Evolutionary conservation across 352 stramenopile genomes (phyloP), one percentile per base, ranked within the genome.

Genomic region (Phytophthora vignae): DNA sequence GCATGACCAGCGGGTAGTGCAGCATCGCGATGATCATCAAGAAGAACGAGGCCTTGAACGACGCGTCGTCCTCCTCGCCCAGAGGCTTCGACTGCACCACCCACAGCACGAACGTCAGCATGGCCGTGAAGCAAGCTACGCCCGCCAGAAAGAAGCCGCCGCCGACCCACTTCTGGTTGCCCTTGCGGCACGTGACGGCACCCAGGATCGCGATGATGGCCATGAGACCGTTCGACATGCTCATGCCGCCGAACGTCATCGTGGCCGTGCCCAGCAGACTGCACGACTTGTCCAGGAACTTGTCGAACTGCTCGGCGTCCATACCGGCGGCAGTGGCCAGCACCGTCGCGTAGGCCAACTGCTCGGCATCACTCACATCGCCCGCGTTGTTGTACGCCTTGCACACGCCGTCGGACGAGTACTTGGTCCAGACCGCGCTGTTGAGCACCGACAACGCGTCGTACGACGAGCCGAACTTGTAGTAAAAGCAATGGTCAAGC

Each of bases 401-500:
- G 66, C 84, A 91, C 36, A 91, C 55, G 64, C 82, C 87, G 40
- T 60, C 60, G 55, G 67, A 76, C 29, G 72, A 73, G 11, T 87
- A 90, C 59, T 86, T 86, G 55, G 76, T 60, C 58, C 69, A 68
- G 48, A 80, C 69, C 7, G 69, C 61, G 21, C 67, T 65, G 48
- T 86, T 64, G 8, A 78, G 49, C 2, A 74, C 64, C 3, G 74
- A 59, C 12, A 88, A 17, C 11, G 87, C 67, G 42, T 80, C 78
- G 27, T 88, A 70, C 65, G 74, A 85, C 7, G 78, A 79, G n/a
- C 64, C 64, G 36, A 72, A 72, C 27, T 84, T 89, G 76, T 91
- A 81, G 74, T 89, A 91, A 68, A 90, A 91, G 73, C 82, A 91
- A 63, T 85, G 77, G 70, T 91, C 80, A 53, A 88, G 82, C 49